Base-by-base conservation (phyloP, 371 early-diverging fungal species). In the Mortierella sp. region DNA sequence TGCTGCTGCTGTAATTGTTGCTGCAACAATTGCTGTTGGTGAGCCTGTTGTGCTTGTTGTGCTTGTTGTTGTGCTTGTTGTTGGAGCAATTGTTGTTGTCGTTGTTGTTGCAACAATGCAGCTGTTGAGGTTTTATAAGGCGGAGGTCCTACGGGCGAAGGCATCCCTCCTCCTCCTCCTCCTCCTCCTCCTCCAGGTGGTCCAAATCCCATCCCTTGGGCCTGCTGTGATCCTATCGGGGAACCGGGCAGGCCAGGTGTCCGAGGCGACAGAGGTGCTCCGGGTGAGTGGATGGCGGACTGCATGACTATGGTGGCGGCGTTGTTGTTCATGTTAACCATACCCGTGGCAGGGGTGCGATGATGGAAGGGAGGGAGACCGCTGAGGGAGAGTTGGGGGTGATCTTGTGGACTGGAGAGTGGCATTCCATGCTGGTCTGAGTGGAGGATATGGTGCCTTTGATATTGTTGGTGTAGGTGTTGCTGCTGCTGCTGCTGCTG, bases 1-100 rank as follows among this genome's bases (percentile, higher is more conserved):
- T 74, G 82, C 18, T 74, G 77, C 44, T 71, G 78, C n/a, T 74
- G 78, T 14, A 74, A 51, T 16, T 77, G 82, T 38, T 74, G 78
- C 21, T 82, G 83, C n/a, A 58, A 11, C 29, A 58, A 58, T 27
- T 75, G 74, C 14, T 54, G 46, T 24, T 75, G 75, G 8, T 78
- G 74, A 29, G 58, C 48, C 32, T 75, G 75, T 29, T n/a, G 60
- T 6, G 58, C 46, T 51, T 79, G 79, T 7, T 82, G 83, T 41
- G 41, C 41, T 12, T 78, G 73, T 49, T 78, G 79, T 8, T 75
- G 83, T 49, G 75, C 77, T 38, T 72, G 75, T 46, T 60, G 56
- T 44, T 60, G 65, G 38, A 68, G 21, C 43, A 75, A n/a, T 41
- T 75, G 75, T 10, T 75, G 75, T 5, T 38, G 70, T 16, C 49